These are phyloP conservation scores for Sclerotinia spermophila DNA, from an alignment of 2,329 filamentous ascomycete genomes.

Conservation along the genomic window DNA sequence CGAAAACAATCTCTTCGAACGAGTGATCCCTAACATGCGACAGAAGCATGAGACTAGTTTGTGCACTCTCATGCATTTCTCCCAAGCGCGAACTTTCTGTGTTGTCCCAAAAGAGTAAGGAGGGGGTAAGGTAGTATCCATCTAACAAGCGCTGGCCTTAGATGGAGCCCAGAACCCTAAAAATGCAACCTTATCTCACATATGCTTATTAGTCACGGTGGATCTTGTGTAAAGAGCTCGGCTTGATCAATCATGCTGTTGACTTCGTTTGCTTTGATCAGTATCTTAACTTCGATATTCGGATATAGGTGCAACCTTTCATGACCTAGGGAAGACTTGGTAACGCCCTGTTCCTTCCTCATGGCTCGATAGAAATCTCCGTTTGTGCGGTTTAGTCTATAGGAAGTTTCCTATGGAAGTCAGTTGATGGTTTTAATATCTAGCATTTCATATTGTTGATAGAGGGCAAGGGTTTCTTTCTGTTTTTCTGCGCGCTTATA, in stretches of 20 bases:
- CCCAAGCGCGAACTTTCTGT: not conserved
- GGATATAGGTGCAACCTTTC: not conserved
- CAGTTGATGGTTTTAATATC: constrained; percentile 6
- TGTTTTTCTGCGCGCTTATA: not conserved
- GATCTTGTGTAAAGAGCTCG: not conserved
- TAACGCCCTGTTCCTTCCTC: not conserved
- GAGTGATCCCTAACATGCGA: not conserved
- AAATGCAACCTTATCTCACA: not conserved
- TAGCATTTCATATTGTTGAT: not conserved
- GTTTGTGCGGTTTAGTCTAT: not conserved
- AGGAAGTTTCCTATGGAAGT: not conserved
- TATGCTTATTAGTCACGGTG: constrained; percentile 2
- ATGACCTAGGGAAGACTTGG: constrained; percentile 4
- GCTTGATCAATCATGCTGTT: not conserved
- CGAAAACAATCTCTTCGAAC: not conserved
- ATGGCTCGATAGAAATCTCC: not conserved
- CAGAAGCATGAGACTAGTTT: constrained; percentile 9
- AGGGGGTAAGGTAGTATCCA: not conserved
- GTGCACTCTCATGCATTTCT: not conserved
- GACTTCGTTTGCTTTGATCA: not conserved
- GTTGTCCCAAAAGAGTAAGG: not conserved
- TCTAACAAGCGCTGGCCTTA: not conserved
- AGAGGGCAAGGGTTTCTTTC: not conserved
- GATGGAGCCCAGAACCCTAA: not conserved
- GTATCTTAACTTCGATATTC: not conserved